Evolutionary conservation across 192 early-diverging fungal genomes (phyloP).

Genomic region (Coemansia sp.): DNA sequence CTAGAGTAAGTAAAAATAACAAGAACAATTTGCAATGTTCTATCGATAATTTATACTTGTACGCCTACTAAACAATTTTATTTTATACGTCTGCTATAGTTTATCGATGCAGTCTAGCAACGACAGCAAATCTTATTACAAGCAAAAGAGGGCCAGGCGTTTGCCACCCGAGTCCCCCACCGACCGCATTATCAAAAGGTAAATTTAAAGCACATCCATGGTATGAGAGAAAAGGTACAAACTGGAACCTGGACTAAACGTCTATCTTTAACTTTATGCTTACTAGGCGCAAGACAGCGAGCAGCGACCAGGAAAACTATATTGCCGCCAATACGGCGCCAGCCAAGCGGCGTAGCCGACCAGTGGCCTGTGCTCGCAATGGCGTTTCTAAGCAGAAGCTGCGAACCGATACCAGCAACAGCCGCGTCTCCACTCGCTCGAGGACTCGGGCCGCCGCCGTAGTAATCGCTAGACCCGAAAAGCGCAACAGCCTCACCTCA

Average conservation of each 20-base stretch:
- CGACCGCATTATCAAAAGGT: slow-evolving; percentile 16
- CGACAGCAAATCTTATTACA: background rate
- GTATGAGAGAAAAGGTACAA: background rate
- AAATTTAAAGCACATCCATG: background rate
- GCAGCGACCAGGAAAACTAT: slow-evolving; percentile 1
- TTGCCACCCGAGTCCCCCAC: slow-evolving; percentile 12
- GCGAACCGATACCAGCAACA: background rate
- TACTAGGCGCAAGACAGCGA: slow-evolving; percentile 12
- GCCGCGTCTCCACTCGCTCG: background rate
- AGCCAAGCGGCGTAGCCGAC: background rate
- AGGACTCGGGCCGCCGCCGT: background rate
- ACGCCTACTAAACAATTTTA: too few species aligned
- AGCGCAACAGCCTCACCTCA: background rate
- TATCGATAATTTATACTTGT: background rate
- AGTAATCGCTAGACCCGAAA: background rate
- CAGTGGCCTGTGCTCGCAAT: background rate
- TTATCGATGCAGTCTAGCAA: background rate
- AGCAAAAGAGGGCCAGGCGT: background rate
- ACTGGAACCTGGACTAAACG: background rate
- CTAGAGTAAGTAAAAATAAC: slow-evolving; percentile 4
- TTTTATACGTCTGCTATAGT: too few species aligned
- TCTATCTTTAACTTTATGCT: background rate
- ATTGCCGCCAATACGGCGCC: background rate
- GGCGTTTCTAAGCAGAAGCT: background rate
- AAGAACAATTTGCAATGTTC: background rate